Base-by-base conservation (phyloP, 257 asterid genomes). In the Nicotiana knightiana region DNA sequence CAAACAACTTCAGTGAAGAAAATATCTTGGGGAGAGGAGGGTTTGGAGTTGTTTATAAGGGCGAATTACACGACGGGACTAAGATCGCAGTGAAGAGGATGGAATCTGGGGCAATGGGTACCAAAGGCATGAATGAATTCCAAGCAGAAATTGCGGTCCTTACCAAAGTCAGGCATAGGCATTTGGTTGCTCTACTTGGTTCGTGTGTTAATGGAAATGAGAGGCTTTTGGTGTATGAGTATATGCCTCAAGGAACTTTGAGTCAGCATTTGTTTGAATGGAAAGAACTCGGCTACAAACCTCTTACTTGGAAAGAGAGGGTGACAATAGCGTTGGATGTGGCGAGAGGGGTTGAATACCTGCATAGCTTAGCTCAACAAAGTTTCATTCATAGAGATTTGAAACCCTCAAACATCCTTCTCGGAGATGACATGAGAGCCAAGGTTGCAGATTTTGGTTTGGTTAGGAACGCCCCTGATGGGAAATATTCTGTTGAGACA, bases 381-480 rank as follows among this genome's bases (percentile, higher is more conserved):
- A 93, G 99, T 85, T 95, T 95, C 88, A 95, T 95, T 80, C 99
- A 95, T 82, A 83, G 98, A 85, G 98, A 95, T 88, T 84, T 95
- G 85, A 95, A 95, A 86, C 98, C 99, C 1, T 90, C 93, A 0
- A 95, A 95, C 85, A 95, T 95, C 83, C 97, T 95, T 83, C 96
- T 95, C 16, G 90, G 96, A 4, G 97, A 96, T 43, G 98, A 92
- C 67, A 91, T 93, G 97, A 91, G 99, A 85, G 99, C 99, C 9
- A 94, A 96, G 90, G 98, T 96, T 85, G 99, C 99, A 1, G 99
- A 96, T 88, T 96, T 94, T 75, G 98, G 99, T 48, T 86, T 96
- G 84, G 98, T 96, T 4, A 92, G 88, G 81, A 93, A 96, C 68
- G 99, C 99, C 3, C 98, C 99, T 3, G 95, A 93, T 58, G 99